Conservation (phyloP, 2,329 filamentous ascomycete species). For the Sclerotinia sclerotiorum region DNA sequence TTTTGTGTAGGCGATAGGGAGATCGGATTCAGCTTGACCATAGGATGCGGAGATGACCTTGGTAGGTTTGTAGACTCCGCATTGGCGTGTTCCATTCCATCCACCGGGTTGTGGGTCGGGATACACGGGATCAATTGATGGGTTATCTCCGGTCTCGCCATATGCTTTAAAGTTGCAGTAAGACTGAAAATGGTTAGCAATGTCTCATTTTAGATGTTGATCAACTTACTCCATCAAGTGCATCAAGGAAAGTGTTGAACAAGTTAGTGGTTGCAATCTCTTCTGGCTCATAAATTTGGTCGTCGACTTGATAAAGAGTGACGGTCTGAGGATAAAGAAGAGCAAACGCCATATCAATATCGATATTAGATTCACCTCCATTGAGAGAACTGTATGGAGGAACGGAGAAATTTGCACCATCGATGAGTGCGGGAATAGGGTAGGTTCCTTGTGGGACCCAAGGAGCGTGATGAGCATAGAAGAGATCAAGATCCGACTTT, state of each 20-base stretch:
- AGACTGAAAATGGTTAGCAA: slow-evolving; percentile 26
- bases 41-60: slow-evolving; percentile 60
- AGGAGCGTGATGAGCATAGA: slow-evolving; percentile 26
- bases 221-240: slow-evolving; percentile 33
- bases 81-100: slow-evolving; percentile 43
- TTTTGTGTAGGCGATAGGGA: slow-evolving; percentile 60
- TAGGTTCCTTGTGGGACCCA: slow-evolving; percentile 28
- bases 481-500: slow-evolving; percentile 28
- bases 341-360: slow-evolving; percentile 41
- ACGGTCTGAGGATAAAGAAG: slow-evolving; percentile 28
- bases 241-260: slow-evolving; percentile 40
- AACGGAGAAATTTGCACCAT: slow-evolving; percentile 30
- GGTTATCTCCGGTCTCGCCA: slow-evolving; percentile 45
- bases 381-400: slow-evolving; percentile 16
- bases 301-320: slow-evolving; percentile 37
- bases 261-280: slow-evolving; percentile 32
- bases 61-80: slow-evolving; percentile 31
- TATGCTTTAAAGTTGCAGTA: slow-evolving; percentile 50
- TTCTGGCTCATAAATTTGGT: slow-evolving; percentile 32
- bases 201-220: not conserved
- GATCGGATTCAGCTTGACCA: slow-evolving; percentile 64
- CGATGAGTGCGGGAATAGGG: slow-evolving; percentile 31
- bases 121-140: slow-evolving; percentile 46
- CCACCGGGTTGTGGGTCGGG: slow-evolving; percentile 44
- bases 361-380: slow-evolving; percentile 40